Evolutionary conservation across 2,329 filamentous ascomycete species (phyloP), one percentile per base, ranked within the genome.

Genomic region (Penicillium carneum): DNA sequence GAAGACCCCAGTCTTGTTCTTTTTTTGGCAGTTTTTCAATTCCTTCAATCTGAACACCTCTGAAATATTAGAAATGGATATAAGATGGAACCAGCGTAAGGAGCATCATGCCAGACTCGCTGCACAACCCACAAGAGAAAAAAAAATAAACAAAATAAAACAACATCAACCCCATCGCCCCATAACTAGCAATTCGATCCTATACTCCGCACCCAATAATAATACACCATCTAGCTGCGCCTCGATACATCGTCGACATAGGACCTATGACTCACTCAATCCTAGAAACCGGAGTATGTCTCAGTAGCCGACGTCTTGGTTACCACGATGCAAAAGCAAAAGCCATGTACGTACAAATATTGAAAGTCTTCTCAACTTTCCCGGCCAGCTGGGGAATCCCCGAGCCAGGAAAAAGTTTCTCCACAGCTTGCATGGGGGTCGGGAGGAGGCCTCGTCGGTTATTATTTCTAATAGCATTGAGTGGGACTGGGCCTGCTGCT

Each of bases 341-440:
- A 48, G 20, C 7, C 29, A 20, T 33, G 11, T 33, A 57, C 63
- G 42, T 62, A 64, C 65, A 66, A 66, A 46, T 14, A n/a, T 41
- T 9, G 23, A 26, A 26, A 26, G 23, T 26, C 23, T 57, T 53
- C 47, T 59, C 61, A 29, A 68, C 11, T 48, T 65, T 61, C 2
- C 46, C 39, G 3, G 51, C 42, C 18, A 68, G 33, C 41, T 26
- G 47, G 2, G 65, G 64, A 39, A 67, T 55, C 10, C 65, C 67
- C 1, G 64, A 68, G 42, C 57, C n/a, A 18, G 67, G 65, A 23
- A 58, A 63, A 50, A 68, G 54, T 49, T 31, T 61, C 9, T 69
- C 62, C 14, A 69, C 23, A 3, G 57, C 4, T 14, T 61, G 50
- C 52, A 60, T 61, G 1, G 67, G 61, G 16, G 57, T 52, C 23